Conservation (phyloP, 257 asterid genomes). For the Galeopsis tetrahit region DNA sequence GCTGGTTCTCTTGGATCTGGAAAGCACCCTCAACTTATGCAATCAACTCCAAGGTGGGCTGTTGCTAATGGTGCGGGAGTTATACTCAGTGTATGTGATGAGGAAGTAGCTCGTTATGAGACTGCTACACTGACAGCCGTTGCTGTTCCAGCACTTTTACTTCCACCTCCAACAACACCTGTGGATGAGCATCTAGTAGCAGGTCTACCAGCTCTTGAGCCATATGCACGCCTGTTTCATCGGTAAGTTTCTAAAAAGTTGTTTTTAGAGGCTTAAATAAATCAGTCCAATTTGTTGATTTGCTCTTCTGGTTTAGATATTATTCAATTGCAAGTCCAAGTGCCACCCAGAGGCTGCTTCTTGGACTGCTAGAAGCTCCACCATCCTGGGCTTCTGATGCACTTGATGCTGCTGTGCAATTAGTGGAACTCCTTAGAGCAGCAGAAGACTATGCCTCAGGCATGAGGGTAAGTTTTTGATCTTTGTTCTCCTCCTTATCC, state of each 20-base stretch:
- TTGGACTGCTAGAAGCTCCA: slow-evolving; percentile 89
- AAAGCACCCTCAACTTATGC: slow-evolving; percentile 84
- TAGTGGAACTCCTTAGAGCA: slow-evolving; percentile 90
- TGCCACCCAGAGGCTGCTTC: slow-evolving; percentile 87
- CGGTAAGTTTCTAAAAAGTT: slow-evolving; percentile 44
- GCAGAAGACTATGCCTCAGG: slow-evolving; percentile 81
- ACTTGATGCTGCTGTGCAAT: slow-evolving; percentile 90
- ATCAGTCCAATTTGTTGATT: slow-evolving; percentile 10
- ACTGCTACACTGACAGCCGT: slow-evolving; percentile 83
- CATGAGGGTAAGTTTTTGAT: slow-evolving; percentile 61
- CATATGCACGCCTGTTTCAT: slow-evolving; percentile 87
- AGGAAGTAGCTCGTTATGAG: slow-evolving; percentile 87
- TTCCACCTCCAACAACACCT: slow-evolving; percentile 83
- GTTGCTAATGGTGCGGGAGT: slow-evolving; percentile 97
- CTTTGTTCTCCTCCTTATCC: slow-evolving; percentile 12
- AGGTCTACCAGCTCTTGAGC: slow-evolving; percentile 93
- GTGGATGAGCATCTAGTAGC: slow-evolving; percentile 94
- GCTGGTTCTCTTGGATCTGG: slow-evolving; percentile 87
- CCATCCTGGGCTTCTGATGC: slow-evolving; percentile 97
- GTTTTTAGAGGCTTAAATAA: slow-evolving; percentile 9
- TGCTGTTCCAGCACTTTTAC: slow-evolving; percentile 89
- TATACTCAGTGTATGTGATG: slow-evolving; percentile 88
- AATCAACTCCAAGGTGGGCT: slow-evolving; percentile 94
- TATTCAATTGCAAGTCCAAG: slow-evolving; percentile 88
- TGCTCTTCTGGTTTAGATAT: slow-evolving; percentile 51